Evolutionary conservation across 805 yeast genomes (phyloP).

Genomic region (Candida golubevii): DNA sequence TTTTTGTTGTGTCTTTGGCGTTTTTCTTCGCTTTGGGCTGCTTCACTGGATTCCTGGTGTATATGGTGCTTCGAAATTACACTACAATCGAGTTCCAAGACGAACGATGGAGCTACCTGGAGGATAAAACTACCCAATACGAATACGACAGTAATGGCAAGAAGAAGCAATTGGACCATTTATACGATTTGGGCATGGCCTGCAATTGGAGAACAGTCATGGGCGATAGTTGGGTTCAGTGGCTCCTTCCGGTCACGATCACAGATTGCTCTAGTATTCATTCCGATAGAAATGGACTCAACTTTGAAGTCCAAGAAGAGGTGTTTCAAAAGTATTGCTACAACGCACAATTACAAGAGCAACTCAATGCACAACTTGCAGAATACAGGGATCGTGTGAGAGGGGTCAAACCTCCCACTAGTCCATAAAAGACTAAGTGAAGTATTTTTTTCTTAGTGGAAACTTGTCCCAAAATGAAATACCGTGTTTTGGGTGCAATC

Average conservation of each 20-base stretch:
- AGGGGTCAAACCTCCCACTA: constrained; percentile 1
- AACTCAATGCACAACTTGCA: constrained; percentile 39
- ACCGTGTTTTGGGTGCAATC: too few relatives aligned
- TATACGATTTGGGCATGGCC: constrained; percentile 67
- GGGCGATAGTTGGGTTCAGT: constrained; percentile 63
- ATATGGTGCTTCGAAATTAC: constrained; percentile 55
- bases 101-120: constrained; percentile 42
- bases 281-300: constrained; percentile 43
- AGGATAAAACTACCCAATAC: constrained; percentile 26
- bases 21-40: constrained; percentile 39
- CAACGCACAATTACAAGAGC: constrained; percentile 43
- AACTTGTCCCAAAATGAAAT: too few relatives aligned
- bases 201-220: constrained; percentile 66
- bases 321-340: constrained; percentile 37
- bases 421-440: too few relatives aligned
- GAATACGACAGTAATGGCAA: constrained; percentile 38
- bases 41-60: constrained; percentile 56
- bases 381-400: constrained; percentile 16
- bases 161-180: constrained; percentile 51
- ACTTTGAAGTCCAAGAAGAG: constrained; percentile 44
- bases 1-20: constrained; percentile 56
- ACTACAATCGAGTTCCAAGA: constrained; percentile 83
- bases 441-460: too few relatives aligned
- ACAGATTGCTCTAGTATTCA: constrained; percentile 17
- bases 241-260: constrained; percentile 61